Percentiles rank a stretch among this genome's conserved stretches.
Evolutionary conservation across 495 filamentous ascomycete genomes (phyloP).

Genomic region (Geoglossum glabrum): DNA sequence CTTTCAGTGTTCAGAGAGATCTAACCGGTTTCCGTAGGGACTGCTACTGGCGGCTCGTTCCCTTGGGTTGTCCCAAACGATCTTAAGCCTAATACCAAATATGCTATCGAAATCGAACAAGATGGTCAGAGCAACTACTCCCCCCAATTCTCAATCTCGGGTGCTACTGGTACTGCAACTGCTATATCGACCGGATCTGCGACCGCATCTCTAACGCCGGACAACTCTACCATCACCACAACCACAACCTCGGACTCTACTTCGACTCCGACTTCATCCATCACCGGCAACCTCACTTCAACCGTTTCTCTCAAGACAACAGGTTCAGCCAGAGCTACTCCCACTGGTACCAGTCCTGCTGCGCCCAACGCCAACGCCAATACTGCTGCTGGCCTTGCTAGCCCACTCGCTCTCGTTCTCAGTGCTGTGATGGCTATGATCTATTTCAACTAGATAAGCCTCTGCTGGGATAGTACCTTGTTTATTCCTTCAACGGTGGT

Average conservation of each 20-base stretch:
- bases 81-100: conserved; percentile 5
- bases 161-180: conserved; percentile 6
- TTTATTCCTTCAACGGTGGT: background rate
- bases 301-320: background rate
- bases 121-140: conserved; percentile 18
- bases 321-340: background rate
- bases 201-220: conserved; percentile 1
- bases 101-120: conserved; percentile 13
- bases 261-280: background rate
- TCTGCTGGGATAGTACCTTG: background rate
- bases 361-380: conserved; percentile 7
- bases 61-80: conserved; percentile 6
- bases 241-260: background rate
- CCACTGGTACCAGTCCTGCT: conserved; percentile 3
- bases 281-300: background rate
- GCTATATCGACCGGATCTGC: conserved; percentile 6
- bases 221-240: background rate
- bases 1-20: background rate
- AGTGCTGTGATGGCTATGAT: conserved; percentile 18
- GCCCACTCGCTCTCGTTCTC: conserved; percentile 17
- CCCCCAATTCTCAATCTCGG: conserved; percentile 15
- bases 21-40: background rate
- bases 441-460: conserved; percentile 11
- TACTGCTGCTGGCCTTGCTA: conserved; percentile 8
- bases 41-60: conserved; percentile 6